Evolutionary conservation across 352 stramenopile genomes (phyloP).

Genomic region (Pythium sukuiense): DNA sequence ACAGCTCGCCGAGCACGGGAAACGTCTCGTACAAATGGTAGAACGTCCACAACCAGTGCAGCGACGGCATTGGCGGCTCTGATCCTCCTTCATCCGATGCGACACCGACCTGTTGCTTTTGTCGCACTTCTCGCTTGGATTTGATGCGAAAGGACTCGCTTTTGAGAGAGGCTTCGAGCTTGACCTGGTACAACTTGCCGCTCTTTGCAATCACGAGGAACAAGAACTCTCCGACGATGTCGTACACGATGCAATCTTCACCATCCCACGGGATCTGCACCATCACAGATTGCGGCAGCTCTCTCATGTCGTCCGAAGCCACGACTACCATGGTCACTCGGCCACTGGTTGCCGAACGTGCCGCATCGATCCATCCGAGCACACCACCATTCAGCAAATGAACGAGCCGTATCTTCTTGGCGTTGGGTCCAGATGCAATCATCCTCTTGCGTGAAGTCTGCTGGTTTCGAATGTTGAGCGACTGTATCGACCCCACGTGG

Average conservation of each 20-base stretch:
- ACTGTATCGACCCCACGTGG: slow-evolving; percentile 32
- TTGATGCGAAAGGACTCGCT: slow-evolving; percentile 60
- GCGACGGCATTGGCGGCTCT: slow-evolving; percentile 24
- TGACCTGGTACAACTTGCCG: slow-evolving; percentile 16
- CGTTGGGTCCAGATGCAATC: background rate
- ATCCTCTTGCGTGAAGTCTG: slow-evolving; percentile 38
- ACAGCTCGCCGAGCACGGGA: slow-evolving; percentile 26
- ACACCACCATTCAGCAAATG: slow-evolving; percentile 33
- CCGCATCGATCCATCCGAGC: slow-evolving; percentile 5
- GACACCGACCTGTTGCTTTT: background rate
- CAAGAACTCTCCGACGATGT: slow-evolving; percentile 5
- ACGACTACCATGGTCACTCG: background rate
- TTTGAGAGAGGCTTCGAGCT: slow-evolving; percentile 31
- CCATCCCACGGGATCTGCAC: background rate
- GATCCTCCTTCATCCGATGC: slow-evolving; percentile 18
- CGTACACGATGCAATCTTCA: background rate
- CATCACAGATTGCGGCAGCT: background rate
- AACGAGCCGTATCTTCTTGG: slow-evolving; percentile 26
- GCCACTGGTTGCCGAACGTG: background rate
- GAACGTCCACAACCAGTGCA: slow-evolving; percentile 34
- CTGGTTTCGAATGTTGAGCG: slow-evolving; percentile 44
- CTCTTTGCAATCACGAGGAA: slow-evolving; percentile 20
- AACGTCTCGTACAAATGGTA: slow-evolving; percentile 45
- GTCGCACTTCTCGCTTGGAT: slow-evolving; percentile 18
- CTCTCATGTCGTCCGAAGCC: slow-evolving; percentile 1